These are phyloP conservation scores for Trametopsis cervina DNA, from an alignment of 768 basidiomycete genomes.

Conservation along the genomic window DNA sequence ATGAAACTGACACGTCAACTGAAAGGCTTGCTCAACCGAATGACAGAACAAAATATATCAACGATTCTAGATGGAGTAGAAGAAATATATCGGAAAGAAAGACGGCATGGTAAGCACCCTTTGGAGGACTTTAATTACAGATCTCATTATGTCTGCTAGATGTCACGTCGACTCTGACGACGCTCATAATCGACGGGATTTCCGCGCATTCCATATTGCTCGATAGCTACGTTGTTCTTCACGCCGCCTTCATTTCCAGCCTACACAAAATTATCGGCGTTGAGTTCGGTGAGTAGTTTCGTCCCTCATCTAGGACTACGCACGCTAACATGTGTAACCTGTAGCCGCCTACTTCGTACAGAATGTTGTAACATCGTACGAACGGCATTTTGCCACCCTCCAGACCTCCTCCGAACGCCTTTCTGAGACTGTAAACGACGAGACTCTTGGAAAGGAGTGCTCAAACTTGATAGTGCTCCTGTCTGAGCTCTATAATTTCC, in stretches of 20 bases:
- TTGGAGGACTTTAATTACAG: neutral
- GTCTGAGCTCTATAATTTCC: slow-evolving; percentile 94
- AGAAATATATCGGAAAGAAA: slow-evolving; percentile 65
- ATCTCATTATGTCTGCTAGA: no score
- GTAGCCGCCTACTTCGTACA: slow-evolving; percentile 83
- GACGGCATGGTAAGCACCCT: slow-evolving; percentile 59
- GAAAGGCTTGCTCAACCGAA: slow-evolving; percentile 86
- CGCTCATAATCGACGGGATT: slow-evolving; percentile 71
- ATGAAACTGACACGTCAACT: slow-evolving; percentile 65
- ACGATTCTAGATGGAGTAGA: slow-evolving; percentile 70
- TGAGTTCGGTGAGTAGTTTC: slow-evolving; percentile 75
- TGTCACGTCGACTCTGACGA: slow-evolving; percentile 73
- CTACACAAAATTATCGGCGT: slow-evolving; percentile 77
- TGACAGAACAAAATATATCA: slow-evolving; percentile 87
- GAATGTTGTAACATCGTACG: slow-evolving; percentile 58
- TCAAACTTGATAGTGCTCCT: slow-evolving; percentile 83
- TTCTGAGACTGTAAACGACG: slow-evolving; percentile 19
- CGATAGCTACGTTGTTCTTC: slow-evolving; percentile 84
- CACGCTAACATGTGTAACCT: neutral
- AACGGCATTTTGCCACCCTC: slow-evolving; percentile 40
- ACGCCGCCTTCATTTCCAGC: slow-evolving; percentile 79
- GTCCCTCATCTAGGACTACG: no score
- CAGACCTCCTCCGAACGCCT: slow-evolving; percentile 11
- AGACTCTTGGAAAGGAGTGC: slow-evolving; percentile 71
- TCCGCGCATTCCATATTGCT: slow-evolving; percentile 74